Evolutionary conservation across 257 asterid species (phyloP), one percentile per base, ranked within the genome.

Genomic region (Plantago ovata): DNA sequence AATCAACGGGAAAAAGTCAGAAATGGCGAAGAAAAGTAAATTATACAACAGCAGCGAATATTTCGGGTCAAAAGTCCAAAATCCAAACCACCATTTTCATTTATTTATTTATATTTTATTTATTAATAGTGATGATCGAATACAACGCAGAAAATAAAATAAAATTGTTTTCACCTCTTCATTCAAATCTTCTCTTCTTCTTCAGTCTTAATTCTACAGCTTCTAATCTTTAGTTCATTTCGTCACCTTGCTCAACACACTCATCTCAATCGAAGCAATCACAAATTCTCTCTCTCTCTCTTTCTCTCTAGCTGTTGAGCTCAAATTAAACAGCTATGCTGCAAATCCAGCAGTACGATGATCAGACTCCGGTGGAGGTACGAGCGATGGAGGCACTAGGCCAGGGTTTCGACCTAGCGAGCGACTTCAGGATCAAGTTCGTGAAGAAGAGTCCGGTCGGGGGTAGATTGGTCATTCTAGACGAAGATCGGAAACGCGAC

Each of bases 331-430:
- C 5, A 16, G 28, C 6, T 43, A 43, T 12, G 48, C 14, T 43
- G 28, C 28, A 1, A 79, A 75, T 85, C 81, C 95, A 28, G 36
- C 36, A 28, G 36, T 28, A 28, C 36, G 36, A 28, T 3, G 36
- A 28, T 28, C 36, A 28, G 36, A 28, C 36, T 28, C 36, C 36
- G 7, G 56, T 89, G 39, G 95, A 83, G 69, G 52, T 89, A n/a
- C 80, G 81, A 20, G 97, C 97, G 0, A 63, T 75, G 38, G 99
- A 93, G 60, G 89, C 96, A 9, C 53, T 93, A 45, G 99, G 99
- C 0, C 93, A 71, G 55, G 99, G 99, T 0, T 93, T 93, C 71
- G 98, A 93, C 63, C 83, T 89, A n/a, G 97, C 98, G 18, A 89
- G 98, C 66, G 98, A 93, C 77, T 93, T 89, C 77, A 62, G 97